These are phyloP conservation scores for Sporothrix protearum DNA, from an alignment of 2,329 filamentous ascomycete species.

Conservation along the genomic window DNA sequence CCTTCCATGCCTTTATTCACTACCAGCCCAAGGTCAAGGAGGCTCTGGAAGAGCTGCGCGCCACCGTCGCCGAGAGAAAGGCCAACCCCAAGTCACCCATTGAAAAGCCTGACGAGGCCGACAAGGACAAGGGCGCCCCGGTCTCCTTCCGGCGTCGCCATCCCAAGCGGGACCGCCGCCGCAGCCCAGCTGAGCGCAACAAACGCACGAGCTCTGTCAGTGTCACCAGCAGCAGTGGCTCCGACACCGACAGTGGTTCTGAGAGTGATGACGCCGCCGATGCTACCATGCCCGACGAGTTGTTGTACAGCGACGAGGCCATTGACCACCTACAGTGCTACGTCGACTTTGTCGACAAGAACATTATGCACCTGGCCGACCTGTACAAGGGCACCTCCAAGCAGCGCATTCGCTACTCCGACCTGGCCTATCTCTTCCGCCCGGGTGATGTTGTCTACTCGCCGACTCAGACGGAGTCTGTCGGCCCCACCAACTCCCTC, in stretches of 20 bases:
- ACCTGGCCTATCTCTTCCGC: constrained; percentile 44
- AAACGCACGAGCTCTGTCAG: background rate
- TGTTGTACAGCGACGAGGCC: constrained; percentile 37
- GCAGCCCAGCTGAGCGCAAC: background rate
- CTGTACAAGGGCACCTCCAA: constrained; percentile 27
- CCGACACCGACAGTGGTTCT: background rate
- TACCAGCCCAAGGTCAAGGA: constrained; percentile 43
- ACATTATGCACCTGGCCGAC: constrained; percentile 40
- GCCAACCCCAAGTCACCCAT: constrained; percentile 24
- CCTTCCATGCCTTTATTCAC: constrained; percentile 42
- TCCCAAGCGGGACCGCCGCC: background rate
- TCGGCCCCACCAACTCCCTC: background rate
- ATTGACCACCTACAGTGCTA: constrained; percentile 44
- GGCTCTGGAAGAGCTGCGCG: constrained; percentile 35
- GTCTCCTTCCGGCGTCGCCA: background rate
- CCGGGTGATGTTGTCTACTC: constrained; percentile 42
- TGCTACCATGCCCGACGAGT: constrained; percentile 26
- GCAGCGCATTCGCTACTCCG: constrained; percentile 39
- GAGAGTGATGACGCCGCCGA: background rate
- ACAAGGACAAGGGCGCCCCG: background rate
- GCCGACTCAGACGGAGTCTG: constrained; percentile 31
- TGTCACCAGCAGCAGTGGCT: background rate
- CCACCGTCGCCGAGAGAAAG: constrained; percentile 23
- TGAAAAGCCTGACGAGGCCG: background rate
- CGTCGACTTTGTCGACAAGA: constrained; percentile 43